phyloP scores from a whole-genome alignment of 495 filamentous ascomycete genomes.

The Penicillium malachiteum region DNA sequence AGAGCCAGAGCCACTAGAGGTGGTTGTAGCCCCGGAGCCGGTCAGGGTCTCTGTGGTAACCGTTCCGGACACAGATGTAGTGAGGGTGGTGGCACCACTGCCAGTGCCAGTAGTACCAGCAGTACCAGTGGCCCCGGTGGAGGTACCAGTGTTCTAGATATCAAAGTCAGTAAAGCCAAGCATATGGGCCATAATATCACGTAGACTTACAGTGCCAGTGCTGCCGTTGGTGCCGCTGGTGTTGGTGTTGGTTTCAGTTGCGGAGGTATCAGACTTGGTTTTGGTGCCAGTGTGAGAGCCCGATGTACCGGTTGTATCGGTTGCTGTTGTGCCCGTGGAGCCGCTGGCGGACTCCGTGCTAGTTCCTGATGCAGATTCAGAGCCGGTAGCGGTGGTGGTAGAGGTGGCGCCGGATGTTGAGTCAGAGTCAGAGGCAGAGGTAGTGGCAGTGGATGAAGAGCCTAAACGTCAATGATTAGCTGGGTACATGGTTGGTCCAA shows the following conservation, averaged over 20 bases:
- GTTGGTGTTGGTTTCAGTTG: slow-evolving; percentile 11
- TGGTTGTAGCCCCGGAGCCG: slow-evolving; percentile 2
- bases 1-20: slow-evolving; percentile 17
- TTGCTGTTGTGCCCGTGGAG: slow-evolving; percentile 1
- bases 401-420: slow-evolving; percentile 5
- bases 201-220: slow-evolving; percentile 10
- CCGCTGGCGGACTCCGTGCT: neutral
- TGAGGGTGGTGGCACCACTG: neutral
- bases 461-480: slow-evolving; percentile 1
- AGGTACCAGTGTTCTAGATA: neutral
- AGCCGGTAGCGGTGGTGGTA: slow-evolving; percentile 1
- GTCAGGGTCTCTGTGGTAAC: neutral
- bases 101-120: neutral
- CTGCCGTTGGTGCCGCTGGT: slow-evolving; percentile 7
- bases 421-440: slow-evolving; percentile 17
- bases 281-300: slow-evolving; percentile 20
- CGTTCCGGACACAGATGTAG: neutral
- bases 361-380: slow-evolving; percentile 14
- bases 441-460: slow-evolving; percentile 14
- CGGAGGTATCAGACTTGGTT: too few species aligned
- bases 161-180: neutral
- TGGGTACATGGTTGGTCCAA: neutral
- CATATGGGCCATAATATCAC: neutral
- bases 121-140: neutral
- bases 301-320: slow-evolving; percentile 9